Evolutionary conservation across 225 moss, liverwort and hornwort species (phyloP).

Genomic region (Pleurozium schreberi): DNA sequence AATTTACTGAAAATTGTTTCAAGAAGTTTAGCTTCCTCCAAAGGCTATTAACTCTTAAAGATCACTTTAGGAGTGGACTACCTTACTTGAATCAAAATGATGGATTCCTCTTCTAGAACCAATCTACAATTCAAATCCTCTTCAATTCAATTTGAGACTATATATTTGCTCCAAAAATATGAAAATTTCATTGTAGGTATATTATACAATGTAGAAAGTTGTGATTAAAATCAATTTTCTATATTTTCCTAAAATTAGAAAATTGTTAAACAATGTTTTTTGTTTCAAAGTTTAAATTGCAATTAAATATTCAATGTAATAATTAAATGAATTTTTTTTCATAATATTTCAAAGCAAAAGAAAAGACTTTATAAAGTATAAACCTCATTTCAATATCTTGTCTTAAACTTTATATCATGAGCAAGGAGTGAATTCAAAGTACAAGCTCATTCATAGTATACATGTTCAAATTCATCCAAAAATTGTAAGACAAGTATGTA

Average conservation of each 20-base stretch:
- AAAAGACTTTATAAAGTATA: accelerated
- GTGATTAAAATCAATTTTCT: accelerated
- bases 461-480: background rate
- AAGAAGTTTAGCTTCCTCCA: background rate
- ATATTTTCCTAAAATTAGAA: background rate
- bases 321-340: too few species aligned
- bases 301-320: background rate
- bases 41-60: background rate
- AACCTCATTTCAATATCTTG: background rate
- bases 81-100: constrained; percentile 50
- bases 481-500: accelerated
- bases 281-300: background rate
- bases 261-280: background rate
- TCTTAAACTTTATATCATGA: background rate
- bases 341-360: too few species aligned
- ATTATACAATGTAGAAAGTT: background rate
- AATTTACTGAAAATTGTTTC: background rate
- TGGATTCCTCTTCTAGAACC: constrained; percentile 32
- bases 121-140: background rate
- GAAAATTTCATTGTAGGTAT: background rate
- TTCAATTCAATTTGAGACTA: background rate
- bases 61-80: background rate
- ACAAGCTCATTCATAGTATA: accelerated
- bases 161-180: background rate
- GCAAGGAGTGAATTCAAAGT: accelerated